phyloP scores from a whole-genome alignment of 23 red algal species.

The Chondrus crispus region DNA sequence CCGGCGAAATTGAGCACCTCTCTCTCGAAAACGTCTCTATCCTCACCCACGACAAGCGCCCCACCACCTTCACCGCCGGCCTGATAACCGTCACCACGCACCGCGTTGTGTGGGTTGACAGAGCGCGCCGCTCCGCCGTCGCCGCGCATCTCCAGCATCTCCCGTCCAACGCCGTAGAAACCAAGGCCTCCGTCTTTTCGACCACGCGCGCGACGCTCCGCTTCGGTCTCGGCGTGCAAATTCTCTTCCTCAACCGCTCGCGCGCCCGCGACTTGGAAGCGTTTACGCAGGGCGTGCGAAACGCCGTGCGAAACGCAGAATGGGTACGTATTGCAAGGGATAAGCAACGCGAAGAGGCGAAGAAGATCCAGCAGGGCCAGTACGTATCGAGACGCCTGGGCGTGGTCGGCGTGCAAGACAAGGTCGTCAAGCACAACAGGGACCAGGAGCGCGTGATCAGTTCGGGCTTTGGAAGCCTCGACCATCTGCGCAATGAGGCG shows the following conservation, averaged over 20 bases:
- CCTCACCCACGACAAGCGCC: slow-evolving; percentile 42
- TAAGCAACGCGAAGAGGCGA: slow-evolving; percentile 22
- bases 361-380: slow-evolving; percentile 15
- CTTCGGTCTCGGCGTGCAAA: too few species aligned
- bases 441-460: slow-evolving; percentile 32
- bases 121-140: not conserved
- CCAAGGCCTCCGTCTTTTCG: slow-evolving; percentile 26
- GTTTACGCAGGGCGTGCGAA: not conserved
- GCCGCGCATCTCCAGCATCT: not conserved
- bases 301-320: slow-evolving; percentile 19
- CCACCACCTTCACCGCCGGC: slow-evolving; percentile 11
- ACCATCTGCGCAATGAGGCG: slow-evolving; percentile 53
- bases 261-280: not conserved
- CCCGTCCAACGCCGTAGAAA: not conserved
- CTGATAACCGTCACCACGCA: slow-evolving; percentile 65
- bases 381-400: slow-evolving; percentile 44
- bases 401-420: slow-evolving; percentile 36
- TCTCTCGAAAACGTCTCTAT: slow-evolving; percentile 42
- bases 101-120: slow-evolving; percentile 44
- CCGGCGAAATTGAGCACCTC: slow-evolving; percentile 7
- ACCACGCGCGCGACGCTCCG: not conserved
- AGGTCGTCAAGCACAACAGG: slow-evolving; percentile 29
- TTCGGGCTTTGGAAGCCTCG: slow-evolving; percentile 54
- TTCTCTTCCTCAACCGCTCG: not conserved
- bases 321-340: slow-evolving; percentile 33